phyloP scores from a whole-genome alignment of 2,329 filamentous ascomycete genomes.

The Colletotrichum sojae region DNA sequence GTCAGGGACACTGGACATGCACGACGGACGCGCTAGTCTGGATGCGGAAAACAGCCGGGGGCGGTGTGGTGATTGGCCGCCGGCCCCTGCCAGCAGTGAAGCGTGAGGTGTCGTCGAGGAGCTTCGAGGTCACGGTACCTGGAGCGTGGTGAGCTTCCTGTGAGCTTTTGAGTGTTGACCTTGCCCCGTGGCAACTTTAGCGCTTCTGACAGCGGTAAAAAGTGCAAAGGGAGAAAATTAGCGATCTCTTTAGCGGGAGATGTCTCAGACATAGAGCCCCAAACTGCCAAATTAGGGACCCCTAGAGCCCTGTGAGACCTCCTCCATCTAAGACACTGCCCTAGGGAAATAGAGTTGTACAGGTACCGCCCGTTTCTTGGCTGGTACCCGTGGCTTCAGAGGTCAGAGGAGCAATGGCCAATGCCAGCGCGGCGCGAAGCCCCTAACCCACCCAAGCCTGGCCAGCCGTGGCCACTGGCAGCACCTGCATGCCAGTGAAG shows the following conservation, averaged over 20 bases:
- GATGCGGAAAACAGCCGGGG: neutral
- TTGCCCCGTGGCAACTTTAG: no score
- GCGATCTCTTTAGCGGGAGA: no score
- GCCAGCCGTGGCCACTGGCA: neutral
- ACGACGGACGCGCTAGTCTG: conserved; percentile 28
- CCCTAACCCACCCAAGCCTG: neutral
- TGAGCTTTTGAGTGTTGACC: no score
- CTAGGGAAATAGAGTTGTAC: neutral
- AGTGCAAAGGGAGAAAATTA: no score
- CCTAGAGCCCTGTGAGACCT: no score
- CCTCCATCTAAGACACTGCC: no score
- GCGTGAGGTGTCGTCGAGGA: neutral
- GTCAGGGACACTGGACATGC: conserved; percentile 38
- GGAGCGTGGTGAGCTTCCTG: no score
- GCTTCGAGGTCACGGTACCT: no score
- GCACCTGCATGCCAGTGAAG: conserved; percentile 5
- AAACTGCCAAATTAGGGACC: no score
- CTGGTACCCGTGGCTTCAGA: neutral
- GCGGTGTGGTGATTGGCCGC: conserved; percentile 20
- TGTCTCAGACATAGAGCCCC: no score
- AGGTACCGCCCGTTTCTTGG: neutral
- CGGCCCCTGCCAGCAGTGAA: conserved; percentile 7
- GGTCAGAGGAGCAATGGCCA: neutral
- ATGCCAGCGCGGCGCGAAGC: conserved; percentile 7
- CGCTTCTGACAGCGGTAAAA: no score